Base-by-base conservation (phyloP, 2,329 filamentous ascomycete species). In the Colletotrichum sp. region DNA sequence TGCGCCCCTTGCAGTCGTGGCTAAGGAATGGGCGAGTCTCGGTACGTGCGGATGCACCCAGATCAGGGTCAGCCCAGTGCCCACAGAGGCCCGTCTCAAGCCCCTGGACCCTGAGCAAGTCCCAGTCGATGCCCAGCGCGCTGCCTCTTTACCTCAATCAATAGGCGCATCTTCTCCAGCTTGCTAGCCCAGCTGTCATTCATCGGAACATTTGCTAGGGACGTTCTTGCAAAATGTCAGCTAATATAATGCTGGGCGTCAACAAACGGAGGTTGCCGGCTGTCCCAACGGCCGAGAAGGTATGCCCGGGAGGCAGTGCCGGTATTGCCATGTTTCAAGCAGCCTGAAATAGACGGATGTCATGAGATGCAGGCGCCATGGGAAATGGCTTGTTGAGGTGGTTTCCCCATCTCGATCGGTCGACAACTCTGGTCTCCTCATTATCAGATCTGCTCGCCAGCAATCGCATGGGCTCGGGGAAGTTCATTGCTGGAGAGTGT, bases 251-350 rank as follows among this genome's bases (percentile, higher is more conserved):
- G n/a, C 34, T 16, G n/a, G 65, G 28, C 16, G 57, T 52, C 68
- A 36, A 63, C 5, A 36, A 13, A 71, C 61, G 60, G 68, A 36
- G 13, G 24, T 52, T 71, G 34, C 52, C 68, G 68, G 13, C 52
- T 34, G 52, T 14, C 30, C 60, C 63, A 72, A 72, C 72, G 72
- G 72, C 68, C 61, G 68, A 72, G 30, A 67, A 60, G 34, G 30
- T 65, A 21, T 36, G 26, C 26, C 30, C 30, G 24, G 61, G 64
- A 57, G 36, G 68, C 68, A 26, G 24, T 72, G 63, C 61, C 72
- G 55, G 55, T 63, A 67, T 72, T 75, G 43, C 64, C 64, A 73
- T 75, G 69, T 75, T 68, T 68, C 64, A 73, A 68, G 36, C 21
- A 14, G 43, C 69, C 48, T 39, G 55, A 34, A 68, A 68, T 75